These are phyloP conservation scores for Trichosporon ovoides DNA, from an alignment of 1,284 basidiomycete genomes.

Conservation along the genomic window DNA sequence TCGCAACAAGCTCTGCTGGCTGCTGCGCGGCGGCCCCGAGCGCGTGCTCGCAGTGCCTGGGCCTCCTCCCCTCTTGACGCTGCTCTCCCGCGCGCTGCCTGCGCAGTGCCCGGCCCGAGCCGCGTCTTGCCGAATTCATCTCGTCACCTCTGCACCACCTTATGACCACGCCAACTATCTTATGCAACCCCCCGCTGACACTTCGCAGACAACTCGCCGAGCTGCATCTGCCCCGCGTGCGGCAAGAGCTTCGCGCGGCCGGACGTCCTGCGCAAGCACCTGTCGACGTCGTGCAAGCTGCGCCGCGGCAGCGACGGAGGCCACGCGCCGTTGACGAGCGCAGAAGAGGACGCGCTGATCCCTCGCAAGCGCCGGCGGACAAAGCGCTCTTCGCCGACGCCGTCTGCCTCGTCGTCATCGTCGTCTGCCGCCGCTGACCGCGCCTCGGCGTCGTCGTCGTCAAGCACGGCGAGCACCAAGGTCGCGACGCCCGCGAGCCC, in stretches of 20 bases:
- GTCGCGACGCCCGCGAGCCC: background rate
- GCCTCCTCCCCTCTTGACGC: background rate
- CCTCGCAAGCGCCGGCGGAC: constrained; percentile 22
- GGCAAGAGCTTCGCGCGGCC: constrained; percentile 24
- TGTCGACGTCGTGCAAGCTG: constrained; percentile 22
- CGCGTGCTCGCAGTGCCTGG: too few species aligned
- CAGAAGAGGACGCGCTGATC: constrained; percentile 22
- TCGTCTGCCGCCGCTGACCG: constrained; percentile 1
- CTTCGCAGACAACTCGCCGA: constrained; percentile 17
- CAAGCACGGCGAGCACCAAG: constrained; percentile 1
- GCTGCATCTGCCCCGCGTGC: constrained; percentile 21
- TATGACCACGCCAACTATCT: background rate
- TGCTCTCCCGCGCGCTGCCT: background rate
- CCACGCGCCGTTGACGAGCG: constrained; percentile 16
- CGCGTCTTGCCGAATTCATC: too few species aligned
- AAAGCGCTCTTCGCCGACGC: constrained; percentile 12
- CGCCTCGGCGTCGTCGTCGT: background rate
- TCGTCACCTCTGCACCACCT: background rate
- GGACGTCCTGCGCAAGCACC: constrained; percentile 24
- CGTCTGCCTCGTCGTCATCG: background rate
- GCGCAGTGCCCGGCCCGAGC: background rate
- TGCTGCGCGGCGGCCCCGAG: too few species aligned
- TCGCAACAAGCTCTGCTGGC: too few species aligned
- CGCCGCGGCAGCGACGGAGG: constrained; percentile 21
- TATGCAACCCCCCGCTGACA: background rate